Base-by-base conservation (phyloP, 768 basidiomycete genomes). In the Pleurotus tuber-regium region DNA sequence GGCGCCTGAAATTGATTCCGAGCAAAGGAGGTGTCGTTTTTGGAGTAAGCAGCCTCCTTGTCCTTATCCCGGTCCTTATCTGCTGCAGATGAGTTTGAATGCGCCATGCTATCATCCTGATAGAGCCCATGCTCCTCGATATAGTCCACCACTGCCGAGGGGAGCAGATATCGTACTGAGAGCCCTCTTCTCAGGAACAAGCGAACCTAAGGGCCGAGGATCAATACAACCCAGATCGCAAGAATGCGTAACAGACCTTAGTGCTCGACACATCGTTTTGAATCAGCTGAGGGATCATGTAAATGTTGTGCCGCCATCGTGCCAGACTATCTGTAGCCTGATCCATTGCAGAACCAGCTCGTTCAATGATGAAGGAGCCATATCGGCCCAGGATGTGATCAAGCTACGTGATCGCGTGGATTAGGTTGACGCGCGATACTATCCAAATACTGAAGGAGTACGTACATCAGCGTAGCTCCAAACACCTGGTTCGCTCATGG, bases 221-320 rank as follows among this genome's bases (percentile, higher is more conserved):
- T 8, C 4, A 25, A 9, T 31, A n/a, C 14, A 26, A 31, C 3
- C n/a, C 40, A 24, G 4, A 30, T 21, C 33, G 25, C 18, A 43
- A 49, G 33, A 38, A 52, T 12, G 19, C 28, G 9, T 28, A 24
- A 43, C 58, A 14, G 59, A 83, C 92, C 76, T 97, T 98, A 18
- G 95, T 97, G 57, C 90, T 93, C 5, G 92, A 95, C 39, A 98
- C 94, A 64, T 98, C 94, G 64, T 98, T 98, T 71, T 96, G 93
- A 57, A 98, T 96, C 50, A 96, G 79, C 67, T 97, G 94, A 50
- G 89, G 87, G 60, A 97, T 87, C 54, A 98, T 82, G 62, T 92
- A 85, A 54, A 96, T 93, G 63, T 93, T 95, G 64, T 81, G 76
- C 55, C 84, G 83, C 86, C 82, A 87, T 55, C 78, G 80, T 54